Evolutionary conservation across 73 alveolate genomes (phyloP).

Genomic region (Symbiodinium natans): DNA sequence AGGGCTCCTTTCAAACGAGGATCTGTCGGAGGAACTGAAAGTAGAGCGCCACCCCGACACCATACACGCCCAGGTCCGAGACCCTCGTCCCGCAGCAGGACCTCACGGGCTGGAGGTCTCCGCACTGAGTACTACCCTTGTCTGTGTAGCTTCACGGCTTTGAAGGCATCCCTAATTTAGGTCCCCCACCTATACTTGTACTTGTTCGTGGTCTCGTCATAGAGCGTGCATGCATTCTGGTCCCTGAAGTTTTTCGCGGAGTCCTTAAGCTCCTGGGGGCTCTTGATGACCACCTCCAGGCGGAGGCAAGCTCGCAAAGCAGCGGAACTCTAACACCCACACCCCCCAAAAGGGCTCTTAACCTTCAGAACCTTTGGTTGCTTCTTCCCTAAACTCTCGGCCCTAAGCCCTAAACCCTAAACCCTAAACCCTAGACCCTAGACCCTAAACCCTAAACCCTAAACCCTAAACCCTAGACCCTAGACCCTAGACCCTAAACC

Average conservation of each 20-base stretch:
- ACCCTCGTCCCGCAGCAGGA: constrained; percentile 65
- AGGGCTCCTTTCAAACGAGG: no score
- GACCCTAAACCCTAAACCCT: no score
- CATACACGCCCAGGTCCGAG: constrained; percentile 47
- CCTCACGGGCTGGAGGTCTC: background rate
- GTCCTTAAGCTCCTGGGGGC: background rate
- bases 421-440: no score
- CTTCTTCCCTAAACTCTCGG: no score
- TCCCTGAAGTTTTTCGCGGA: constrained; percentile 40
- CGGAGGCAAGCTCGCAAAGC: background rate
- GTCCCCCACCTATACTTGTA: constrained; percentile 46
- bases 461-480: no score
- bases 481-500: no score
- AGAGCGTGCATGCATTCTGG: constrained; percentile 68
- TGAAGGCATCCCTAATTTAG: no score
- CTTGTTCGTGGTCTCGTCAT: constrained; percentile 15
- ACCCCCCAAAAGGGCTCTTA: background rate
- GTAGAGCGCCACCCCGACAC: constrained; percentile 53
- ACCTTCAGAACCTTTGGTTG: no score
- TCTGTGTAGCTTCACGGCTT: no score
- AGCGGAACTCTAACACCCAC: background rate
- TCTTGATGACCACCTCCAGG: background rate
- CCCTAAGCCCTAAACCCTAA: no score
- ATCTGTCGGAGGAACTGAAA: constrained; percentile 67
- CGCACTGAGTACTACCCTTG: no score